Conservation (phyloP, 768 basidiomycete species). For the Tulasnella sp. region DNA sequence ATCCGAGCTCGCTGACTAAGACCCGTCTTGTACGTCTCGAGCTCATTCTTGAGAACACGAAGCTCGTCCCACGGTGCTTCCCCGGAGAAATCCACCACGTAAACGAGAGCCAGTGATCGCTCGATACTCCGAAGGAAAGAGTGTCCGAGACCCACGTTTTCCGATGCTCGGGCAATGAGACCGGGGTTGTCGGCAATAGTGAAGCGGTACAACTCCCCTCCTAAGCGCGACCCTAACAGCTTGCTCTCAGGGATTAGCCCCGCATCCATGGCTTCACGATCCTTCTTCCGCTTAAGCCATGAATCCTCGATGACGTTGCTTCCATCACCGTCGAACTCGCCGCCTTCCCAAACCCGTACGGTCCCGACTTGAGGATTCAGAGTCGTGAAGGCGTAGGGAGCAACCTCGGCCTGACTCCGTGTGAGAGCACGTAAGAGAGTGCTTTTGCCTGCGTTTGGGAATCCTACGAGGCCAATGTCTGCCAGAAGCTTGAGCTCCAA, state of each 20-base stretch:
- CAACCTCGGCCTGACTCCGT: slow-evolving; percentile 78
- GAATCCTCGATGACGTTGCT: slow-evolving; percentile 30
- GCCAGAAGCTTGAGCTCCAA: slow-evolving; percentile 92
- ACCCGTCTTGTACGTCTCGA: slow-evolving; percentile 75
- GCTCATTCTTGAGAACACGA: slow-evolving; percentile 65
- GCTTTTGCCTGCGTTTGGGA: slow-evolving; percentile 93
- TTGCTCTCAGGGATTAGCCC: slow-evolving; percentile 2
- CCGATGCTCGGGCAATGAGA: slow-evolving; percentile 74
- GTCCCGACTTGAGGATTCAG: slow-evolving; percentile 91
- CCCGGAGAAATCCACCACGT: slow-evolving; percentile 83
- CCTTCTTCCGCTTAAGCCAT: slow-evolving; percentile 25
- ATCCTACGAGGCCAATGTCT: slow-evolving; percentile 92
- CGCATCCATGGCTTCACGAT: slow-evolving; percentile 24
- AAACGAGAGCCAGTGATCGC: slow-evolving; percentile 81
- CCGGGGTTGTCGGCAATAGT: slow-evolving; percentile 98
- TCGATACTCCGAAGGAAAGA: slow-evolving; percentile 92
- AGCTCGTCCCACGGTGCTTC: slow-evolving; percentile 77
- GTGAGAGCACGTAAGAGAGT: slow-evolving; percentile 88
- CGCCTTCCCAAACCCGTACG: slow-evolving; percentile 76
- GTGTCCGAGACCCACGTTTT: slow-evolving; percentile 90
- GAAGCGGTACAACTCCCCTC: slow-evolving; percentile 75
- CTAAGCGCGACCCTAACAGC: slow-evolving; percentile 25
- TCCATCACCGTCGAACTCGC: slow-evolving; percentile 33
- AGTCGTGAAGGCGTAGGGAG: slow-evolving; percentile 91
- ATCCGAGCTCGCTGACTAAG: slow-evolving; percentile 72